Conservation (phyloP, 345 rosid species). For the Linum lewisii region DNA sequence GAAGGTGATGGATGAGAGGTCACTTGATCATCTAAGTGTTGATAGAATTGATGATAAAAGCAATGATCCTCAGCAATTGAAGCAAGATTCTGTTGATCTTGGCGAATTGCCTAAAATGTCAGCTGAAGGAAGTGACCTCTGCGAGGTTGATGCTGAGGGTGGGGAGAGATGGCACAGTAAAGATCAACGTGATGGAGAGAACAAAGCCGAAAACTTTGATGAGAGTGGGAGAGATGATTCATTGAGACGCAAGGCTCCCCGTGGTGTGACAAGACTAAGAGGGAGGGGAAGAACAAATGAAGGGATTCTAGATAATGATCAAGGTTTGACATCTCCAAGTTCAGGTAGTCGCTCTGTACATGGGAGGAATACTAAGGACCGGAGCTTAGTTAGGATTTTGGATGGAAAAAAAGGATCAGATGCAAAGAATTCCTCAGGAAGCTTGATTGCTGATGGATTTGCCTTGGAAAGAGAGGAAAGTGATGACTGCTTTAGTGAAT, state of each 20-base stretch:
- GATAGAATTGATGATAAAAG: constrained; percentile 35
- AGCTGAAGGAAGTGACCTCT: constrained; percentile 28
- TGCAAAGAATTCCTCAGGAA: constrained; percentile 32
- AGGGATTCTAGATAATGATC: constrained; percentile 48
- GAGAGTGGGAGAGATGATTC: constrained; percentile 72
- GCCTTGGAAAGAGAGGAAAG: constrained; percentile 51
- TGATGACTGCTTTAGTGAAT: constrained; percentile 71
- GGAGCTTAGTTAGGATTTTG: constrained; percentile 31
- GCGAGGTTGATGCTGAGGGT: constrained; percentile 36
- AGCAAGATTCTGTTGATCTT: constrained; percentile 22
- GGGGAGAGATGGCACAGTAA: constrained; percentile 36
- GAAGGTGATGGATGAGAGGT: constrained; percentile 27
- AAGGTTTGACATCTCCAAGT: constrained; percentile 47
- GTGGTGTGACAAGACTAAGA: constrained; percentile 49
- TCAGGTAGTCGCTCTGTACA: constrained; percentile 46
- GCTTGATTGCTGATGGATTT: constrained; percentile 31
- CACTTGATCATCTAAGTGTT: constrained; percentile 28
- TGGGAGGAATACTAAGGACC: constrained; percentile 43
- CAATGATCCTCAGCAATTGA: constrained; percentile 23
- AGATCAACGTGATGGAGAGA: constrained; percentile 39
- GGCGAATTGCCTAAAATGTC: constrained; percentile 37
- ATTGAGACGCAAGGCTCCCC: constrained; percentile 48
- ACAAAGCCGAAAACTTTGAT: constrained; percentile 49
- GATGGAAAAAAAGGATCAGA: constrained; percentile 51
- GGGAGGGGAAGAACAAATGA: constrained; percentile 66